phyloP scores from a whole-genome alignment of 2,329 filamentous ascomycete genomes.

The Aspergillus fischeri region DNA sequence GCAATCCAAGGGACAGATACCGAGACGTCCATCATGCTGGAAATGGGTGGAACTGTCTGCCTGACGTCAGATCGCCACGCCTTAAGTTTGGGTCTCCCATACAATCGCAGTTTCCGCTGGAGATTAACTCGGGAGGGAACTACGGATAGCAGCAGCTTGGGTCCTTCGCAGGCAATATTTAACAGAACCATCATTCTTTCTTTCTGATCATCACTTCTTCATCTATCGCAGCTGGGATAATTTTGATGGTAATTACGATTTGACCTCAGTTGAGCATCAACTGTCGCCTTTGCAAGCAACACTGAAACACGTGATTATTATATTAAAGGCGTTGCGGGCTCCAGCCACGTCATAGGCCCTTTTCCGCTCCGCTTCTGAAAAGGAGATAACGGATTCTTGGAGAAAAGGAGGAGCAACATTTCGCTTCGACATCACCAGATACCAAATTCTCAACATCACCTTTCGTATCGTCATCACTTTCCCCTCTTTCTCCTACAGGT shows the following conservation, averaged over 20 bases:
- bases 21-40: neutral
- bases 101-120: neutral
- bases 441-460: neutral
- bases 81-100: neutral
- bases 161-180: neutral
- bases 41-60: neutral
- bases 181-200: neutral
- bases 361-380: neutral
- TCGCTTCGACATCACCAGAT: neutral
- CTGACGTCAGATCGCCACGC: conserved; percentile 6
- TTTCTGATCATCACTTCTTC: neutral
- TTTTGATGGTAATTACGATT: neutral
- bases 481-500: neutral
- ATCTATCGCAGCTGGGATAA: neutral
- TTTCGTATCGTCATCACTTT: neutral
- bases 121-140: neutral
- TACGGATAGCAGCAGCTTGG: neutral
- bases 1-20: neutral
- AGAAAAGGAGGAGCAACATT: neutral
- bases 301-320: neutral
- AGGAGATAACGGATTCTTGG: neutral
- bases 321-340: neutral
- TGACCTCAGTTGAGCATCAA: neutral
- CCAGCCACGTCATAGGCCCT: conserved; percentile 3
- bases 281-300: neutral